phyloP scores from a whole-genome alignment of 768 basidiomycete species.

The Dentipellis sp. region DNA sequence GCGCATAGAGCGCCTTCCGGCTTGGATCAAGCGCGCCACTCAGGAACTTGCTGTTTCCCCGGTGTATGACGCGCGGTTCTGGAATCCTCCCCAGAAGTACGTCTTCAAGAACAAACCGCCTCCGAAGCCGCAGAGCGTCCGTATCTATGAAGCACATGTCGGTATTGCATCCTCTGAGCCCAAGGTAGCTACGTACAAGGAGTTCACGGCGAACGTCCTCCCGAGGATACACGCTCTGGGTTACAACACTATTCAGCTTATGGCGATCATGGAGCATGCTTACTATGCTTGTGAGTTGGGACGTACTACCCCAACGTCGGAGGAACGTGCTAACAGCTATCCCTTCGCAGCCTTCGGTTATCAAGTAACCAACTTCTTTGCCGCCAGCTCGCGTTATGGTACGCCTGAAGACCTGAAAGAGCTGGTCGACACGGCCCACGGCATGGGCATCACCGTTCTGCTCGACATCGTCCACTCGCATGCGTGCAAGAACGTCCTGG shows the following conservation, averaged over 20 bases:
- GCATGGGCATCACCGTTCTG: conserved; percentile 85
- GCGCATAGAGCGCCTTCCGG: conserved; percentile 86
- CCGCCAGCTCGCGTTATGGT: conserved; percentile 92
- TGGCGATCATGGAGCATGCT: conserved; percentile 98
- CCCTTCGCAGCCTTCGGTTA: conserved; percentile 80
- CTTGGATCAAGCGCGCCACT: conserved; percentile 93
- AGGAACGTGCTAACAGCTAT: background rate
- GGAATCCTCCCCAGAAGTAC: conserved; percentile 79
- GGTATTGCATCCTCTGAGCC: conserved; percentile 88
- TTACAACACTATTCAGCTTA: conserved; percentile 96
- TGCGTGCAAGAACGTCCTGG: conserved; percentile 94
- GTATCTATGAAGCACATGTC: conserved; percentile 97
- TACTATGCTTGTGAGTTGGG: conserved; percentile 84
- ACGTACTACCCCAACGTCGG: background rate
- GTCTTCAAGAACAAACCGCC: conserved; percentile 75
- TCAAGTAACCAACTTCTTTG: conserved; percentile 96
- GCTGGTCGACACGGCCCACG: conserved; percentile 91
- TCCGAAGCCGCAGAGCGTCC: conserved; percentile 50
- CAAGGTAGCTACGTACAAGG: conserved; percentile 90
- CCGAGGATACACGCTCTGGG: conserved; percentile 86
- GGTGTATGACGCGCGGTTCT: conserved; percentile 94
- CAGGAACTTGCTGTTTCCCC: conserved; percentile 88
- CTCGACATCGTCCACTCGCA: conserved; percentile 98
- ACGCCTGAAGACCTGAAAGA: conserved; percentile 94
- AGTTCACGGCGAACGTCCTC: conserved; percentile 80